Evolutionary conservation across 2,329 filamentous ascomycete species (phyloP).

Genomic region (Calonectria naviculata): DNA sequence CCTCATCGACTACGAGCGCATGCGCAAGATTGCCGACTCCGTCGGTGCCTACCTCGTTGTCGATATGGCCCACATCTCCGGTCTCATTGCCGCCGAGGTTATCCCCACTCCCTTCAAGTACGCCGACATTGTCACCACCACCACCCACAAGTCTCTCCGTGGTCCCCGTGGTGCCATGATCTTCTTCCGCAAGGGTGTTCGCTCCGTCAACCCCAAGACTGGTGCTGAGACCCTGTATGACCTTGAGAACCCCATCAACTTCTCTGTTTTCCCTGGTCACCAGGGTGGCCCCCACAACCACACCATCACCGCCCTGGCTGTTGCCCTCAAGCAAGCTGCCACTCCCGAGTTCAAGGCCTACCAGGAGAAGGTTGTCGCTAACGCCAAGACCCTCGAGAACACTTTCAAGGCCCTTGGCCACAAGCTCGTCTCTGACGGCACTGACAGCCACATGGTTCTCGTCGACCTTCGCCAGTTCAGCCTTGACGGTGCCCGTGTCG

Average conservation of each 20-base stretch:
- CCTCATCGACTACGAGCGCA: conserved; percentile 94
- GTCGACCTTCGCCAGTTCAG: conserved; percentile 89
- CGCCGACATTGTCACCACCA: conserved; percentile 97
- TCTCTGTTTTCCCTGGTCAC: conserved; percentile 98
- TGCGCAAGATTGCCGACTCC: conserved; percentile 94
- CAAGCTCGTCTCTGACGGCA: conserved; percentile 94
- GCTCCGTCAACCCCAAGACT: conserved; percentile 88
- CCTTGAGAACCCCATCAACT: conserved; percentile 96
- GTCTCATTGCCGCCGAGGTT: conserved; percentile 91
- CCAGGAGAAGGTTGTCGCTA: conserved; percentile 91
- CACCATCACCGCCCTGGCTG: conserved; percentile 96
- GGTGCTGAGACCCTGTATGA: conserved; percentile 93
- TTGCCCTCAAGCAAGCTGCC: conserved; percentile 94
- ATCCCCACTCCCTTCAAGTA: conserved; percentile 93
- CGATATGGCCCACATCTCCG: conserved; percentile 99
- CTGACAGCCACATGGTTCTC: conserved; percentile 97
- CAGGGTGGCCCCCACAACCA: conserved; percentile 99
- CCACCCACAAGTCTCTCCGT: conserved; percentile 98
- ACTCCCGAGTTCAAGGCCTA: conserved; percentile 92
- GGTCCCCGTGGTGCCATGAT: conserved; percentile 99
- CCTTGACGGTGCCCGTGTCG: conserved; percentile 94
- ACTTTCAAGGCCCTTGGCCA: conserved; percentile 89
- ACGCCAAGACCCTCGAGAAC: conserved; percentile 90
- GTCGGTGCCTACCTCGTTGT: conserved; percentile 95
- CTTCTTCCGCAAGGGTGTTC: conserved; percentile 98